Base-by-base conservation (phyloP, 176 grass and related monocot genomes). In the Pontederia crassipes region DNA sequence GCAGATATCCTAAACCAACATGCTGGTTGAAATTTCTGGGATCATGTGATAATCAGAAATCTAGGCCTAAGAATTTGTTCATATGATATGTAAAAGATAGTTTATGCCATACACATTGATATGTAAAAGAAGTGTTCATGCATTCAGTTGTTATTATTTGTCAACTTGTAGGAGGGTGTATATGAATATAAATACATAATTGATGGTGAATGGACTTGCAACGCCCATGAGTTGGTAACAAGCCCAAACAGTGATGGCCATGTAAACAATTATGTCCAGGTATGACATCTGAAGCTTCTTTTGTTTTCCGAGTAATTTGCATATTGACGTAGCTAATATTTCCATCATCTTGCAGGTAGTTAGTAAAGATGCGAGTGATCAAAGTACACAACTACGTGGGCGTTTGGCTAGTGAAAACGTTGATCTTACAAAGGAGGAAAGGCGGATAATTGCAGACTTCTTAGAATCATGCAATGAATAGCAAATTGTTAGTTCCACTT, bases 111-210 rank as follows among this genome's bases (percentile, higher is more conserved):
- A 17, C 17, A 26, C 40, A 11, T 46, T 47, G 29, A 55, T 28
- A 12, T 12, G 17, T 49, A 29, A 11, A 72, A 45, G 11, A 76
- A 68, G 77, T 52, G 59, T 18, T 10, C 64, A 48, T 26, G 29
- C 40, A 46, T 46, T 46, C 14, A 12, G 15, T 13, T 29, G 28
- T 12, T 69, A 48, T 4, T 11, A 14, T 46, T 74, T 15, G 59
- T 55, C 81, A 77, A 81, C 27, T 65, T 59, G 61, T 79, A 98
- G 93, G 81, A 92, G 72, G 93, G 93, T 20, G 65, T 71, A 14
- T 98, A 89, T 28, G 93, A 98, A 67, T 97, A 97, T 76, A 97
- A 96, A 72, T 96, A 96, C 24, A 51, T 96, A 77, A 65, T 97
- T 66, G 83, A 97, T 67, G 92, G 83, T 71, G 58, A 76, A 17